These are phyloP conservation scores for Malus sieversii DNA, from an alignment of 306 rosid genomes.

Conservation along the genomic window DNA sequence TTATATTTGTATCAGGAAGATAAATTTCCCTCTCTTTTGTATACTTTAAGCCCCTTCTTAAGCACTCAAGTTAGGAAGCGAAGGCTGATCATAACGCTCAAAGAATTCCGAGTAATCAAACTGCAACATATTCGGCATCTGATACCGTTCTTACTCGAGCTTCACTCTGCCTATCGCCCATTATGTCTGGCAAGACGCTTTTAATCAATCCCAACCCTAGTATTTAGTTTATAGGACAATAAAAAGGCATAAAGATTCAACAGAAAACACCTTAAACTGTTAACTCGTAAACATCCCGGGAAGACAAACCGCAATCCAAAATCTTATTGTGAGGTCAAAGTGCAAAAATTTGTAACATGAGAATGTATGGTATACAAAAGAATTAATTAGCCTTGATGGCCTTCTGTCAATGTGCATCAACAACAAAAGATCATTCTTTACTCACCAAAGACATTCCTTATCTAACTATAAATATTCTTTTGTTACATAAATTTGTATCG, in stretches of 20 bases:
- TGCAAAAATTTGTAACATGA: too few relatives aligned
- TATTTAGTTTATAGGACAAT: too few relatives aligned
- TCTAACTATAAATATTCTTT: constrained; percentile 14
- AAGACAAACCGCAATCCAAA: background rate
- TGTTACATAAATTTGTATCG: constrained; percentile 19
- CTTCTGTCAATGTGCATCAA: constrained; percentile 8
- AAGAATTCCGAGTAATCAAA: background rate
- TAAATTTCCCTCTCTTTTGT: background rate
- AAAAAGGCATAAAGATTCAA: too few relatives aligned
- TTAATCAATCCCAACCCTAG: too few relatives aligned
- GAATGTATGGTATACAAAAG: constrained; percentile 34
- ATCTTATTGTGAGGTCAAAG: background rate
- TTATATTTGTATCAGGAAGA: background rate
- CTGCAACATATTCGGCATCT: background rate
- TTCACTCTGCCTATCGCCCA: too few relatives aligned
- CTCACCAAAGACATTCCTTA: constrained; percentile 13
- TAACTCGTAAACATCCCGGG: background rate
- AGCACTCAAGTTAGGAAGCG: background rate
- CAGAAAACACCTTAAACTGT: background rate
- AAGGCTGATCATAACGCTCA: background rate
- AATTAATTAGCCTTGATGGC: constrained; percentile 11
- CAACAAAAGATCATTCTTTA: constrained; percentile 16
- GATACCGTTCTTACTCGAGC: too few relatives aligned
- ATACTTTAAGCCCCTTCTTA: background rate
- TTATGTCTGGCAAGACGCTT: too few relatives aligned